phyloP scores from a whole-genome alignment of 2,329 filamentous ascomycete species.

The Trichoderma guizhouense region DNA sequence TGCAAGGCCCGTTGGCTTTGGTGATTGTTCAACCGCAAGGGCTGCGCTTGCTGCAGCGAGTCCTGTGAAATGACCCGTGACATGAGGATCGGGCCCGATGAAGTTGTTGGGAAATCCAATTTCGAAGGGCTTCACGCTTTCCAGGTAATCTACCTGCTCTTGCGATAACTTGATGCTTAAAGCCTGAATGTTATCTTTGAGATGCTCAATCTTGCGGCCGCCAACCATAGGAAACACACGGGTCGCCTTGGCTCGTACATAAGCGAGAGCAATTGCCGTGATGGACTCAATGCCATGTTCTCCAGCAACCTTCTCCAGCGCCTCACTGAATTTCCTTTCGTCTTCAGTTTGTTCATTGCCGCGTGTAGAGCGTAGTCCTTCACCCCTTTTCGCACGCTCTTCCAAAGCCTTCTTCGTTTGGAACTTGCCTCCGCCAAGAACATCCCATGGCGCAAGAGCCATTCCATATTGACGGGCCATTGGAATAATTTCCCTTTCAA shows the following conservation, averaged over 20 bases:
- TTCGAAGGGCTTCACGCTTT: background rate
- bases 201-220: background rate
- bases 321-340: background rate
- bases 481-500: background rate
- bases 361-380: background rate
- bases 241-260: background rate
- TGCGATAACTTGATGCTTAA: background rate
- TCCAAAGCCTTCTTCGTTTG: background rate
- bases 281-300: background rate
- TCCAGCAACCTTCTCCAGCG: background rate
- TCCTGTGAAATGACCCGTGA: background rate
- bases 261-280: background rate
- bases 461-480: background rate
- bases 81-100: background rate
- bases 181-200: background rate
- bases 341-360: background rate
- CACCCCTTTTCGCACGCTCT: background rate
- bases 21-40: background rate
- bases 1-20: background rate
- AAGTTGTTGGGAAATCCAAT: background rate
- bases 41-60: background rate
- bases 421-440: background rate
- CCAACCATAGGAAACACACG: background rate
- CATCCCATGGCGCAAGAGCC: background rate
- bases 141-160: background rate